Conservation (phyloP, 257 asterid genomes). For the Capsicum chinense region DNA sequence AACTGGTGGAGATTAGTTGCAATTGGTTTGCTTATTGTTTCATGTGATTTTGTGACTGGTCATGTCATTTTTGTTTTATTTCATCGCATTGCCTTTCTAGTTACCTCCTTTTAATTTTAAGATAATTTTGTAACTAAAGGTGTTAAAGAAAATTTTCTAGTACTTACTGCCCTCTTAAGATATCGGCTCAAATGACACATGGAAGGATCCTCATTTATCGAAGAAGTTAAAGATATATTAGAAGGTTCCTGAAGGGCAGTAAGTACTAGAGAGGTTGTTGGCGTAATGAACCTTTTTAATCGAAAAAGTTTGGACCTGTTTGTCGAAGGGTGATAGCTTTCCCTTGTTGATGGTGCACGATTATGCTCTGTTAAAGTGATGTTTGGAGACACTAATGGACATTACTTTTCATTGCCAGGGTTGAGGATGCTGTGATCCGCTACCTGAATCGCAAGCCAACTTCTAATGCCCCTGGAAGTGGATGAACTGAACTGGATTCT, state of each 20-base stretch:
- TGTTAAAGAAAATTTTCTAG: background rate
- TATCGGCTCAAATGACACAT: background rate
- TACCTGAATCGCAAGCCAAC: constrained; percentile 84
- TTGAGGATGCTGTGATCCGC: constrained; percentile 96
- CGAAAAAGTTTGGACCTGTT: background rate
- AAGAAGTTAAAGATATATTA: constrained; percentile 1
- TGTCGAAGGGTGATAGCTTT: background rate
- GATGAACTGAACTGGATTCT: constrained; percentile 41
- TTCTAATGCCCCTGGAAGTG: constrained; percentile 66
- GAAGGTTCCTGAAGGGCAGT: background rate
- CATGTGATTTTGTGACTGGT: constrained; percentile 18
- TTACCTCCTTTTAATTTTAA: background rate
- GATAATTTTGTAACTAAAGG: background rate
- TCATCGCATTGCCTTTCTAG: background rate
- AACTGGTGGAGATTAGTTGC: background rate
- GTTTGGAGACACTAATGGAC: constrained; percentile 7
- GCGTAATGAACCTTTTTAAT: background rate
- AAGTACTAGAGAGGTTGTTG: background rate
- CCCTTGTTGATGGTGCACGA: constrained; percentile 12
- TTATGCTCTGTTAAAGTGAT: background rate
- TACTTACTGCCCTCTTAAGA: background rate
- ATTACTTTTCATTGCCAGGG: constrained; percentile 59
- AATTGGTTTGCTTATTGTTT: background rate
- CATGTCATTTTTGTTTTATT: background rate
- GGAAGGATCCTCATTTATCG: background rate